Conservation (phyloP, 768 basidiomycete species). For the Trametes cinnabarina region DNA sequence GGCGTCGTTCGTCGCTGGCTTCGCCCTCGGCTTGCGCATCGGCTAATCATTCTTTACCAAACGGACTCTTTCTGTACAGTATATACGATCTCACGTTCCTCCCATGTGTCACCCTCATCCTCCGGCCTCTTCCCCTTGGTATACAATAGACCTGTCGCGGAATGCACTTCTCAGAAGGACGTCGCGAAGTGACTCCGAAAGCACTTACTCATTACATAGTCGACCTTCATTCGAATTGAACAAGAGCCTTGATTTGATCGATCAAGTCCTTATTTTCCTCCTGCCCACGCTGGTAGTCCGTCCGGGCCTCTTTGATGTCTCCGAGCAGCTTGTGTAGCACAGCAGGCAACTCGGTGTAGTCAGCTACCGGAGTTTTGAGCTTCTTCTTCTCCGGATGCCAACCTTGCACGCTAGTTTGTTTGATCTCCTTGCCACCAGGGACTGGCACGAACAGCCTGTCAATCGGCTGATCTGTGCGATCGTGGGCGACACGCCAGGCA, state of each 20-base stretch:
- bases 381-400: conserved; percentile 18
- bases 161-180: too few relatives aligned
- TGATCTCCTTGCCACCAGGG: conserved; percentile 1
- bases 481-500: conserved; percentile 22
- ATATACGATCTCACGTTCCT: neutral
- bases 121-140: too few relatives aligned
- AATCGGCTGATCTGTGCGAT: conserved; percentile 19
- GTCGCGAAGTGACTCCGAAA: too few relatives aligned
- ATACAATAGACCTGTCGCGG: too few relatives aligned
- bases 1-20: conserved; percentile 84
- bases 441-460: conserved; percentile 21
- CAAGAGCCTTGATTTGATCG: conserved; percentile 13
- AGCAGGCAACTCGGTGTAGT: conserved; percentile 16
- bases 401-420: conserved; percentile 25
- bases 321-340: conserved; percentile 22
- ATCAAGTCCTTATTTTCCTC: conserved; percentile 14
- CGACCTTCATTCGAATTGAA: neutral
- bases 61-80: conserved; percentile 6
- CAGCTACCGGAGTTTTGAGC: conserved; percentile 19
- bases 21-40: conserved; percentile 76
- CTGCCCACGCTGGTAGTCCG: conserved; percentile 8
- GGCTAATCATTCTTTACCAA: conserved; percentile 43
- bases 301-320: conserved; percentile 17
- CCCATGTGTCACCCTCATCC: neutral
- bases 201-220: too few relatives aligned